A percentile compares a stretch with the other conserved stretches of the same genome.
Evolutionary conservation across 2,329 filamentous ascomycete species (phyloP).

Genomic region (Penicillium sp.): DNA sequence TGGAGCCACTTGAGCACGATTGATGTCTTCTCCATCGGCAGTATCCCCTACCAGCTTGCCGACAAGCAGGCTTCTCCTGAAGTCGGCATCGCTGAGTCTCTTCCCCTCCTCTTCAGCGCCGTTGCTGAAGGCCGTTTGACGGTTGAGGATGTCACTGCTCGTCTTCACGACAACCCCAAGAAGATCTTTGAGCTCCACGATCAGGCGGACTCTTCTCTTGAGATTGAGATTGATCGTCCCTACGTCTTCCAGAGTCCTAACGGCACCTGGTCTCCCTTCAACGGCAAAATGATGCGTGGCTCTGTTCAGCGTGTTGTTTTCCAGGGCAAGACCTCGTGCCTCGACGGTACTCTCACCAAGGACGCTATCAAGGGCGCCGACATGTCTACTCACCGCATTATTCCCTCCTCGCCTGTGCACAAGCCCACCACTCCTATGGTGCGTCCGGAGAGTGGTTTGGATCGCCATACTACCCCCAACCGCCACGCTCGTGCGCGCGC

Average conservation of each 20-base stretch:
- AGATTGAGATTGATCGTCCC: slow-evolving; percentile 68
- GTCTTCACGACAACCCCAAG: slow-evolving; percentile 72
- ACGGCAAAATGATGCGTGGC: slow-evolving; percentile 61
- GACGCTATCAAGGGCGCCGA: slow-evolving; percentile 60
- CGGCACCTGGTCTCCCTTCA: slow-evolving; percentile 63
- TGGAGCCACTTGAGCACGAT: slow-evolving; percentile 69
- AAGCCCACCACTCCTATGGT: slow-evolving; percentile 45
- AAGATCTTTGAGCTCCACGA: slow-evolving; percentile 78
- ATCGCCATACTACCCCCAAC: slow-evolving; percentile 34
- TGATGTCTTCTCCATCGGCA: slow-evolving; percentile 73
- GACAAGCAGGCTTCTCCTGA: slow-evolving; percentile 53
- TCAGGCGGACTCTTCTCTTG: slow-evolving; percentile 65
- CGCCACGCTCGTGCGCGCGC: slow-evolving; percentile 22
- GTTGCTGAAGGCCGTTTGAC: slow-evolving; percentile 68
- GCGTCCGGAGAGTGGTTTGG: slow-evolving; percentile 33
- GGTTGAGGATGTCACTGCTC: slow-evolving; percentile 64
- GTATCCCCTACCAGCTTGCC: slow-evolving; percentile 69
- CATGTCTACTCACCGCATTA: slow-evolving; percentile 62
- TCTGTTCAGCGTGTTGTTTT: slow-evolving; percentile 71
- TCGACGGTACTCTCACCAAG: slow-evolving; percentile 60
- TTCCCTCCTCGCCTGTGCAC: slow-evolving; percentile 51
- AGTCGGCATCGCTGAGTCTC: slow-evolving; percentile 64
- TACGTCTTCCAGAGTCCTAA: slow-evolving; percentile 51
- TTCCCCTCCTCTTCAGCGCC: slow-evolving; percentile 69
- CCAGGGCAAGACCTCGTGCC: slow-evolving; percentile 65